phyloP scores from a whole-genome alignment of 108 stramenopile species.

The Mediolabrus comicus region DNA sequence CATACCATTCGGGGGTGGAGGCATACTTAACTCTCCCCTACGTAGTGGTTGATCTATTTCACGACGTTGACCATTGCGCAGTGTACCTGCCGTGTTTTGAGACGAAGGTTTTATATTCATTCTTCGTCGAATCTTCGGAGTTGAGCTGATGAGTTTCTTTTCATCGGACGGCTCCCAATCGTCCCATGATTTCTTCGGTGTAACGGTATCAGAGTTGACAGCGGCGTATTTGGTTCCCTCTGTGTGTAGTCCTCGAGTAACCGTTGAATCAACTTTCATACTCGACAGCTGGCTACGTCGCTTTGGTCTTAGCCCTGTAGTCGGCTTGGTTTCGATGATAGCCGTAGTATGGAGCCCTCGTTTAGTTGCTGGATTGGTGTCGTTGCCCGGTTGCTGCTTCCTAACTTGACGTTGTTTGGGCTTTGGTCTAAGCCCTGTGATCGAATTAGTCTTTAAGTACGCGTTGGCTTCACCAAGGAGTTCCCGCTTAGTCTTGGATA shows the following conservation, averaged over 20 bases:
- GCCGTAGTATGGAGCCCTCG: neutral
- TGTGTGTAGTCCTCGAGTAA: neutral
- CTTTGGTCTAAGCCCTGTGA: neutral
- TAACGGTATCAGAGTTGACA: neutral
- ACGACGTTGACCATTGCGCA: conserved; percentile 1
- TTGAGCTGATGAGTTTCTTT: conserved; percentile 2
- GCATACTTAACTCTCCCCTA: neutral
- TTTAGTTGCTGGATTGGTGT: neutral
- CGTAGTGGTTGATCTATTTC: neutral
- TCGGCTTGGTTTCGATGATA: neutral
- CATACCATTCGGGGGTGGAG: neutral
- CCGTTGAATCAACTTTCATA: neutral
- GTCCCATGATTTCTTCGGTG: conserved; percentile 21
- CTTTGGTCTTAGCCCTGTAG: neutral
- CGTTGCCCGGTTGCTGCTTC: neutral
- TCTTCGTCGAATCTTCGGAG: neutral
- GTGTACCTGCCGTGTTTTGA: neutral
- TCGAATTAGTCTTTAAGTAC: neutral
- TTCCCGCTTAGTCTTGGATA: neutral
- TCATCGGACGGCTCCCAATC: conserved; percentile 24
- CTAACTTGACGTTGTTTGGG: neutral
- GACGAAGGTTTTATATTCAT: neutral
- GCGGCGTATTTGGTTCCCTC: neutral
- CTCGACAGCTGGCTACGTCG: neutral
- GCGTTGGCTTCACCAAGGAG: conserved; percentile 2